Evolutionary conservation across 768 basidiomycete species (phyloP), one percentile per base, ranked within the genome.

Genomic region (Psilocybe azurescens): DNA sequence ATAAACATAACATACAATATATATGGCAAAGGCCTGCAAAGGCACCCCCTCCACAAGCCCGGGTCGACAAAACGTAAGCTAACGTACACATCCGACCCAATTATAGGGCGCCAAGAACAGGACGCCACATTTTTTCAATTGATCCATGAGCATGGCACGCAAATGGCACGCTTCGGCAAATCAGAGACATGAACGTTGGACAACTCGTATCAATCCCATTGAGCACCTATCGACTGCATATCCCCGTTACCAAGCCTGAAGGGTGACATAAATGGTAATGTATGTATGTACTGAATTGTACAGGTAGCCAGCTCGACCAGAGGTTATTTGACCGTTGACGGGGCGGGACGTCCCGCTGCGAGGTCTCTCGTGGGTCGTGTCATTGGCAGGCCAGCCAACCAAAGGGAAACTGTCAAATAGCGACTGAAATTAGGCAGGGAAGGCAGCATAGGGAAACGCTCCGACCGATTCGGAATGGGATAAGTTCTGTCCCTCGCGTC

Each of bases 391-490:
- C 7, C 29, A 36, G 55, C 9, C 55, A 46, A 41, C 9, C 38
- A 46, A 28, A 44, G 44, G 29, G 36, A 44, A n/a, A 44, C 32
- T 18, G 55, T 44, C 44, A 47, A 46, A 8, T 4, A 16, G 16
- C n/a, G 5, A 18, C 41, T n/a, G 29, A 55, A 28, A 56, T 47
- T 9, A 39, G 39, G 41, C 38, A 41, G 24, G 41, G 39, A 56
- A 30, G 29, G 14, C 44, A 44, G 30, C 39, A 46, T 29, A 47
- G 14, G 55, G 44, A 9, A 13, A 29, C 28, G 41, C 41, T 47
- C 55, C 55, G 55, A 30, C 55, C 39, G 29, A 56, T 56, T 56
- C 55, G 55, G 55, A 13, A 56, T 56, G 41, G 41, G 41, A 44
- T 13, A 16, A 13, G 24, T 24, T 24, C 24, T 11, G 33, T 2